Conservation (phyloP, 192 early-diverging fungal genomes). For the Coemansia sp. region DNA sequence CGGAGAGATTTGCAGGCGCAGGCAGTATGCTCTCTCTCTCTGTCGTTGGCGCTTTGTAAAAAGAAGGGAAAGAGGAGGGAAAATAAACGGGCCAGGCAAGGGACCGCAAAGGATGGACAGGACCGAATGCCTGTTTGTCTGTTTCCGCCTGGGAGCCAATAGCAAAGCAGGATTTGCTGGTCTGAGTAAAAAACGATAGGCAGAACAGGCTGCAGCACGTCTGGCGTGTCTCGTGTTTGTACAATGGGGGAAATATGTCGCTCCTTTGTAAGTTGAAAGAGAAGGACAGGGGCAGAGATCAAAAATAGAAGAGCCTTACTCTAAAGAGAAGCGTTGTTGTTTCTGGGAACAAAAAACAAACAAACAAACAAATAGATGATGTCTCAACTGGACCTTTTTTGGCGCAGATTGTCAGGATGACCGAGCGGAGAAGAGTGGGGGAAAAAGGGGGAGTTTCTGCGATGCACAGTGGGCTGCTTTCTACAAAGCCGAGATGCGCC, state of each 20-base stretch:
- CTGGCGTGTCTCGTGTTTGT: conserved; percentile 7
- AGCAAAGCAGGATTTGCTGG: background rate
- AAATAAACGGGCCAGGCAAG: background rate
- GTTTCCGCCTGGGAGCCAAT: background rate
- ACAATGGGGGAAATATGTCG: background rate
- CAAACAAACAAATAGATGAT: conserved; percentile 1
- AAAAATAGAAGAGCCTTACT: background rate
- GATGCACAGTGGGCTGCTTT: conserved; percentile 1
- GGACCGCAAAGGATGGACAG: conserved; percentile 10
- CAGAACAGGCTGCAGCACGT: background rate
- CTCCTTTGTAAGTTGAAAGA: conserved; percentile 12
- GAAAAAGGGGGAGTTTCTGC: background rate
- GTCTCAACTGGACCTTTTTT: background rate
- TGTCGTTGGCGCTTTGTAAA: background rate
- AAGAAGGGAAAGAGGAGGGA: background rate
- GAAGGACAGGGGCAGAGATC: background rate
- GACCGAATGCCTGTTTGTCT: background rate
- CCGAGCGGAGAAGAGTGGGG: no score
- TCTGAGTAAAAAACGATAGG: conserved; percentile 10
- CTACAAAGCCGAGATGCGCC: conserved; percentile 2
- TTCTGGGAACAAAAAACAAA: conserved; percentile 6
- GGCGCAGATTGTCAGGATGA: background rate
- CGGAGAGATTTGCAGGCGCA: background rate
- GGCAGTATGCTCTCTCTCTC: conserved; percentile 2
- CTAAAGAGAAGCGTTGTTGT: conserved; percentile 2